Evolutionary conservation across 2,329 filamentous ascomycete species (phyloP).

Genomic region (Leptosphaerulina australis): DNA sequence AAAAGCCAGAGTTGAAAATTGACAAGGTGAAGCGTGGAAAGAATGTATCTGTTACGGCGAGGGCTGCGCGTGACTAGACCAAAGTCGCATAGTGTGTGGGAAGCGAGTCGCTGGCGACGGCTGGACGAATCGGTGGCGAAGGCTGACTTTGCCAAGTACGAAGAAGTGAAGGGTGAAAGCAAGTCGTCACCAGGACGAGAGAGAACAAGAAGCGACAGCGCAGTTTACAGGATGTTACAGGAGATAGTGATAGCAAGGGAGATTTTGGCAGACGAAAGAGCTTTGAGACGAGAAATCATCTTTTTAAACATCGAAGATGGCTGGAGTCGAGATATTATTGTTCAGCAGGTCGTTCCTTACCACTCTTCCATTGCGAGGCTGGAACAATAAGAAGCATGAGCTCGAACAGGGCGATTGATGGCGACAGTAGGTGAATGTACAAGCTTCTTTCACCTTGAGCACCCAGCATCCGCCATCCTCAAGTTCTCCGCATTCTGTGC

Average conservation of each 20-base stretch:
- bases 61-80: conserved; percentile 1
- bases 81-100: background rate
- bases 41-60: background rate
- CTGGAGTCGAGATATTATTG: background rate
- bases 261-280: background rate
- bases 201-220: background rate
- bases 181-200: background rate
- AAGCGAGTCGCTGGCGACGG: background rate
- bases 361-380: background rate
- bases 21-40: conserved; percentile 5
- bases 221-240: background rate
- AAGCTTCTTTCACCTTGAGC: background rate
- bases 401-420: background rate
- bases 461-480: conserved; percentile 3
- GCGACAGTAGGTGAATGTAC: background rate
- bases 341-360: background rate
- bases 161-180: background rate
- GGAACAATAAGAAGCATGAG: background rate
- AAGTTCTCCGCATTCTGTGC: conserved; percentile 28
- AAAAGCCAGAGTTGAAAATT: background rate
- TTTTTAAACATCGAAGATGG: background rate
- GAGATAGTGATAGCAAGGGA: background rate
- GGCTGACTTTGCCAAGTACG: background rate
- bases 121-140: background rate
- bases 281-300: background rate